Evolutionary conservation across 495 filamentous ascomycete species (phyloP).

Genomic region (Penicillium mononematosum): DNA sequence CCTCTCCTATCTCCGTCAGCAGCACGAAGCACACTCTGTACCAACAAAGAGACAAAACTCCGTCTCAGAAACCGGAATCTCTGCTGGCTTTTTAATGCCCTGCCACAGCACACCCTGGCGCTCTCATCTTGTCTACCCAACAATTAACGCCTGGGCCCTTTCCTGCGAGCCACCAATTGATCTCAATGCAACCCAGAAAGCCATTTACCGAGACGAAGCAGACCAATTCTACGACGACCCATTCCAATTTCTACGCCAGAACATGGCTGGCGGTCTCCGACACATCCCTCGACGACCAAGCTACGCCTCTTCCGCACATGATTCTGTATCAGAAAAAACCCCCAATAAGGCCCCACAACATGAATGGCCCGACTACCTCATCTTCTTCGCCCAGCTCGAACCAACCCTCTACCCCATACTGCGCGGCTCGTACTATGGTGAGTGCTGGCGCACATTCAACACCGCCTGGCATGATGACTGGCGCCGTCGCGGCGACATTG

Average conservation of each 20-base stretch:
- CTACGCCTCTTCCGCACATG: constrained; percentile 18
- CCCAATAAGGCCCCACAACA: constrained; percentile 16
- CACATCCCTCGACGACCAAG: constrained; percentile 43
- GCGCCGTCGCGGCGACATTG: constrained; percentile 77
- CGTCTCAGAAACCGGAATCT: constrained; percentile 40
- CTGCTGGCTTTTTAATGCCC: constrained; percentile 89
- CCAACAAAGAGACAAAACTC: constrained; percentile 2
- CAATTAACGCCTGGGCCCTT: constrained; percentile 79
- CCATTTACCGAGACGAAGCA: constrained; percentile 78
- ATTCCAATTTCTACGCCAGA: constrained; percentile 54
- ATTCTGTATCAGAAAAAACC: not conserved
- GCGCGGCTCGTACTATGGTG: constrained; percentile 56
- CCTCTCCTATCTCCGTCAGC: constrained; percentile 67
- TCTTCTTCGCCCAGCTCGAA: constrained; percentile 65
- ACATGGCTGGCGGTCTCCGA: constrained; percentile 46
- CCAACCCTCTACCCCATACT: constrained; percentile 48
- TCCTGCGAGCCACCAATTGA: constrained; percentile 86
- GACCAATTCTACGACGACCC: constrained; percentile 81
- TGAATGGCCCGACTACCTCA: constrained; percentile 60
- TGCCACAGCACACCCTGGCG: constrained; percentile 99
- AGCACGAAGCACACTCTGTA: constrained; percentile 56
- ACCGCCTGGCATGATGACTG: constrained; percentile 84
- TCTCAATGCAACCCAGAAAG: constrained; percentile 55
- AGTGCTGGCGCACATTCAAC: constrained; percentile 76
- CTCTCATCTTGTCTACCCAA: constrained; percentile 72